Evolutionary conservation across 1,284 basidiomycete genomes (phyloP), one percentile per base, ranked within the genome.

Genomic region (Puccinia horiana): DNA sequence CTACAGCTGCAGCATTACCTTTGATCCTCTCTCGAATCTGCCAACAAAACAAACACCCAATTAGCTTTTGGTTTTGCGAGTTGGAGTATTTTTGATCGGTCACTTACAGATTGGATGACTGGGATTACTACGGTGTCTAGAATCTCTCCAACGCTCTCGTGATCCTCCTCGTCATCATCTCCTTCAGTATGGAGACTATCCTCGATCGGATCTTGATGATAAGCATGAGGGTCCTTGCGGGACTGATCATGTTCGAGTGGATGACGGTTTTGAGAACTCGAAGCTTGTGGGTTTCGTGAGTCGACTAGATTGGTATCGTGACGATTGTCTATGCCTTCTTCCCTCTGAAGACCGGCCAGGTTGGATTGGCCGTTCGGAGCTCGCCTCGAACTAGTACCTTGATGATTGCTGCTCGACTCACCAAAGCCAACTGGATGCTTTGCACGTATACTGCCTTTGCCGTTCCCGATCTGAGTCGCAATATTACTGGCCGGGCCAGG

Each of bases 81-180:
- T 69, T 0, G 11, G 29, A 1, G 0, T 89, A n/a, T 44, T 6
- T 47, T n/a, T 18, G 18, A 52, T 37, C 11, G 16, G 32, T 16
- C n/a, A 47, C 92, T 87, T 85, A 96, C 95, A 84, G 93, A 95
- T 77, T 93, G 93, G 84, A 97, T 92, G 23, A 94, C 95, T 32
- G 95, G 95, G 52, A 96, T 88, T 82, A 97, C 92, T 47, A 98
- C 95, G n/a, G 94, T 94, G 85, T 96, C 94, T 69, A 97, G 89
- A 91, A 98, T 96, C 35, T 93, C 92, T 40, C 92, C 93, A 85
- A 94, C 93, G 16, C 93, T 92, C 63, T 93, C 90, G 18, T 90
- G 89, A 37, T 91, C 85, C 52, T 89, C 89, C 26, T 85, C 58
- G 37, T 75, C 73, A 0, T 67, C 72, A 26, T 65, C 56, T n/a